A percentile compares a stretch with the other conserved stretches of the same genome.
These are phyloP conservation scores for Jimgerdemannia lactiflua DNA, from an alignment of 192 early-diverging fungal genomes.

Conservation along the genomic window DNA sequence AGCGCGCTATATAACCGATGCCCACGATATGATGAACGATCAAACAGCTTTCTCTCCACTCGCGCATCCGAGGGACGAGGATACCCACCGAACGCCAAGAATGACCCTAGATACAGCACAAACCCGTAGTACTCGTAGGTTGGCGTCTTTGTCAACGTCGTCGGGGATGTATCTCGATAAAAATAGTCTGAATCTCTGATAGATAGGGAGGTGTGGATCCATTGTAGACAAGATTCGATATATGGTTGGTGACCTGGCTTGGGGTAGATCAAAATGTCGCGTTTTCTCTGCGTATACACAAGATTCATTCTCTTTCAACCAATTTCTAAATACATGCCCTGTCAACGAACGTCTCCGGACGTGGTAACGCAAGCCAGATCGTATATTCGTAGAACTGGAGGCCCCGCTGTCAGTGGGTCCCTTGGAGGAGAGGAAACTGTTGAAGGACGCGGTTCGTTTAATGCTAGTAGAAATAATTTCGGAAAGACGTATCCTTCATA, in stretches of 20 bases:
- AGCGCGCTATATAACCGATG: neutral
- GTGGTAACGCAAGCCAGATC: neutral
- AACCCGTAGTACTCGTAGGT: conserved; percentile 89
- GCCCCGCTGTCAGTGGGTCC: neutral
- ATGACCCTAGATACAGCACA: conserved; percentile 77
- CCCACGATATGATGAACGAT: neutral
- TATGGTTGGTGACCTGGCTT: neutral
- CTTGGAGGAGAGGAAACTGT: neutral
- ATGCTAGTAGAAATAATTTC: neutral
- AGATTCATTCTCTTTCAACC: no score
- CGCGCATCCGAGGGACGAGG: neutral
- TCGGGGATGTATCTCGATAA: neutral
- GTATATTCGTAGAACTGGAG: neutral
- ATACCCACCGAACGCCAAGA: conserved; percentile 58
- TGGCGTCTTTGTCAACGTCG: conserved; percentile 50
- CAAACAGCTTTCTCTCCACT: neutral
- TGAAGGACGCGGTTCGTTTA: neutral
- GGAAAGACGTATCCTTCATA: neutral
- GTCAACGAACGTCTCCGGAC: neutral
- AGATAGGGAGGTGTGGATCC: neutral
- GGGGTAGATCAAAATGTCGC: neutral
- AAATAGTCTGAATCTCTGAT: neutral
- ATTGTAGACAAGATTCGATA: neutral
- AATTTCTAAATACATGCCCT: no score
- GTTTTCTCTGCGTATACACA: no score